Evolutionary conservation across 768 basidiomycete species (phyloP).

Genomic region (Obba rivulosa): DNA sequence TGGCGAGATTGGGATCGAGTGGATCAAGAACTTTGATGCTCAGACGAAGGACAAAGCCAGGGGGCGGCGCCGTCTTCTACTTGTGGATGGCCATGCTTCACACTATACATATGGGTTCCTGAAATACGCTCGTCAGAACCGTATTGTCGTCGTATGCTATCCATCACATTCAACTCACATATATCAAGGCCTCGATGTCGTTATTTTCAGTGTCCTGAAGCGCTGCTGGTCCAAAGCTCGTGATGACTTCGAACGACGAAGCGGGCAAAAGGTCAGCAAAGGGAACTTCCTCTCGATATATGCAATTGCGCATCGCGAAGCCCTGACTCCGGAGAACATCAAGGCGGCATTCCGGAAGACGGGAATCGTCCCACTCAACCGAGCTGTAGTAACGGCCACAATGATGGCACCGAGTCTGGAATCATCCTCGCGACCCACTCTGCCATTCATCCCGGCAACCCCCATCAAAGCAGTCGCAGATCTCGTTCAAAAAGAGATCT

Average conservation of each 20-base stretch:
- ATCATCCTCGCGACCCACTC: no score
- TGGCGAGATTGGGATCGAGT: no score
- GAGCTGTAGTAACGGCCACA: conserved; percentile 24
- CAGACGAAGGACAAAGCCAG: conserved; percentile 31
- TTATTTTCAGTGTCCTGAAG: no score
- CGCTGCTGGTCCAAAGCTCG: no score
- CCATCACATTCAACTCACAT: no score
- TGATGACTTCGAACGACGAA: no score
- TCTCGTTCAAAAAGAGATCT: no score
- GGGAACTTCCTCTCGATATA: conserved; percentile 34
- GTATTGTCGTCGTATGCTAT: conserved; percentile 40
- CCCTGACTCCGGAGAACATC: conserved; percentile 28
- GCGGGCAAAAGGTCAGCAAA: conserved; percentile 25
- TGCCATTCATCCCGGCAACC: conserved; percentile 20
- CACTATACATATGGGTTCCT: conserved; percentile 37
- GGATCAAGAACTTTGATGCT: no score
- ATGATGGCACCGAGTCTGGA: conserved; percentile 34
- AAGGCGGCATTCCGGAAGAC: conserved; percentile 32
- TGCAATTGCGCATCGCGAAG: conserved; percentile 23
- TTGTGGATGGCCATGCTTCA: conserved; percentile 43
- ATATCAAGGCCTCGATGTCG: no score
- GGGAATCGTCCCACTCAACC: conserved; percentile 34
- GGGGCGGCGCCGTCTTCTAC: conserved; percentile 26
- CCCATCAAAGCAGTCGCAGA: no score
- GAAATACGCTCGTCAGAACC: conserved; percentile 27